phyloP scores from a whole-genome alignment of 495 filamentous ascomycete species.

The Penicillium robsamsonii region DNA sequence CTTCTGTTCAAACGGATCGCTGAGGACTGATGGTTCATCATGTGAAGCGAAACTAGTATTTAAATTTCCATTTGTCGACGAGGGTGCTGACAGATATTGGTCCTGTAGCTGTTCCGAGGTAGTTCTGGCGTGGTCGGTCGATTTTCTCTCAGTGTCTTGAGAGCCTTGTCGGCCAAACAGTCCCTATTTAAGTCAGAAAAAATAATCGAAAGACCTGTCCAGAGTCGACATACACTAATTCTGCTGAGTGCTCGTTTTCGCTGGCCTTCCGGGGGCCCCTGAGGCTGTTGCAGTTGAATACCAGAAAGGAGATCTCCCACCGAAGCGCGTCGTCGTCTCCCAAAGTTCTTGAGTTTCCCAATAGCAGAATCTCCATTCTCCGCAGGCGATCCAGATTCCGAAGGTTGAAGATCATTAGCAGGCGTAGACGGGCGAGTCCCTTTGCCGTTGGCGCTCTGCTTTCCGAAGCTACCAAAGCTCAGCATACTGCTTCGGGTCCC shows the following conservation, averaged over 20 bases:
- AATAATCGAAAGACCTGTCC: neutral
- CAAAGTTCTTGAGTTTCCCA: conserved; percentile 34
- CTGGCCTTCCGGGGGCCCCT: conserved; percentile 10
- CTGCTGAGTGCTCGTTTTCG: conserved; percentile 21
- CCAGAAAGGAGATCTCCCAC: conserved; percentile 26
- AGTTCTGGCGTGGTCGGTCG: neutral
- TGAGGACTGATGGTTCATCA: neutral
- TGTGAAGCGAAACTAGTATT: neutral
- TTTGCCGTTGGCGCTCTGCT: conserved; percentile 20
- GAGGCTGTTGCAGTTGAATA: conserved; percentile 23
- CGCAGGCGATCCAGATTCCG: conserved; percentile 7
- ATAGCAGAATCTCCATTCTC: conserved; percentile 25
- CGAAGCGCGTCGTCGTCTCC: conserved; percentile 32
- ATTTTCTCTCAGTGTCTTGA: conserved; percentile 4
- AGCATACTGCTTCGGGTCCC: conserved; percentile 29
- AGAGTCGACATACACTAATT: conserved; percentile 21
- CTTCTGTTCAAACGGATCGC: conserved; percentile 4
- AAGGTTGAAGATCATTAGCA: conserved; percentile 22
- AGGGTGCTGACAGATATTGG: conserved; percentile 8
- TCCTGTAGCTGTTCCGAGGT: neutral
- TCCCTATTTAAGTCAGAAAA: conserved; percentile 16
- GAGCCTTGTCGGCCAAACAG: conserved; percentile 23
- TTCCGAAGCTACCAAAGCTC: conserved; percentile 29
- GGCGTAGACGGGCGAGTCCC: conserved; percentile 27
- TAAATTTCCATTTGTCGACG: neutral